Evolutionary conservation across 2,329 filamentous ascomycete species (phyloP).

Genomic region (Aspergillus udagawae): DNA sequence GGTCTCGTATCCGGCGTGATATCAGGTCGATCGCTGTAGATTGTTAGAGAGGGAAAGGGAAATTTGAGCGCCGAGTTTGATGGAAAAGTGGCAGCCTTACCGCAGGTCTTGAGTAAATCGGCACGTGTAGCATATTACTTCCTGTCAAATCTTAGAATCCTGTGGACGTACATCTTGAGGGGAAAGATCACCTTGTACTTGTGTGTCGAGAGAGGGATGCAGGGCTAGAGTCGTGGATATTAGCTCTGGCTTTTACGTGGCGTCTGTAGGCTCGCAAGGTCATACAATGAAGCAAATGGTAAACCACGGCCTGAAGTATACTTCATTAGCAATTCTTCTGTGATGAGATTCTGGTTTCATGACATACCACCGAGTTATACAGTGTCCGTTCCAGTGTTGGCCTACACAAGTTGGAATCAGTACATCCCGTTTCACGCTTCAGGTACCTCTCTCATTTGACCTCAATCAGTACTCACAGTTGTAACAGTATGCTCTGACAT

Average conservation of each 20-base stretch:
- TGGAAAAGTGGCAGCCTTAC: conserved; percentile 15
- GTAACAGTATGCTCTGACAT: conserved; percentile 44
- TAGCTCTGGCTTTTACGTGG: neutral
- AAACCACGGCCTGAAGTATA: conserved; percentile 38
- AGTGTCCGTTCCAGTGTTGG: conserved; percentile 44
- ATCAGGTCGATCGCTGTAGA: conserved; percentile 32
- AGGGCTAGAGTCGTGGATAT: conserved; percentile 23
- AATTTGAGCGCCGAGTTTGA: neutral
- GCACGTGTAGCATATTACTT: conserved; percentile 37
- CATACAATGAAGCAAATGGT: conserved; percentile 44
- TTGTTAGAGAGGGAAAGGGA: conserved; percentile 1
- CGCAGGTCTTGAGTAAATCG: conserved; percentile 36
- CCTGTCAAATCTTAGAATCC: conserved; percentile 23
- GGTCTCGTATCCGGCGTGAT: conserved; percentile 35
- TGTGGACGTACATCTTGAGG: neutral
- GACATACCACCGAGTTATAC: conserved; percentile 41
- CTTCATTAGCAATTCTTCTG: neutral
- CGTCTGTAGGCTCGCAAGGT: neutral
- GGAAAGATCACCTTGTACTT: conserved; percentile 33
- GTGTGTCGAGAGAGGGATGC: conserved; percentile 36
- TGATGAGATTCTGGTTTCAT: neutral
- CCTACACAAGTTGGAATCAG: conserved; percentile 17
- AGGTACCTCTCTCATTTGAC: conserved; percentile 3
- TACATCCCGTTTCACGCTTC: neutral
- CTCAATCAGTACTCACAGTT: conserved; percentile 35